Evolutionary conservation across 805 yeast genomes (phyloP), one percentile per base, ranked within the genome.

Genomic region (Starmera pachycereana): DNA sequence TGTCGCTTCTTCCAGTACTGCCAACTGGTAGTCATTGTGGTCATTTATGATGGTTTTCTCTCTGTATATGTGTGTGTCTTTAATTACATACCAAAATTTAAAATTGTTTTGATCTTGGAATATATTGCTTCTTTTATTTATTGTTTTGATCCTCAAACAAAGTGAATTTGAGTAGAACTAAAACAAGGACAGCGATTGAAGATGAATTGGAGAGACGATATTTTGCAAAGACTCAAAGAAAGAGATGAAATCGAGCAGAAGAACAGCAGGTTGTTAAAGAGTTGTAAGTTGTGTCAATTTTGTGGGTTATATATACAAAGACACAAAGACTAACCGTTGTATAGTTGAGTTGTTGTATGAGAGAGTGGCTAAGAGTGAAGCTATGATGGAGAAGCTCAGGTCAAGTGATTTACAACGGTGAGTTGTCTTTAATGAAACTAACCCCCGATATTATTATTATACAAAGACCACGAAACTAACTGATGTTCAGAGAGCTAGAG

Each of bases 1-100:
- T 49, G 51, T 13, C 42, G 38, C 35, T 40, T 42, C 42, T 51
- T 51, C 56, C 56, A 51, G 31, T 43, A 43, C 9, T 40, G 33
- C 56, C 56, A 51, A 38, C 50, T 39, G 19, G 35, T 8, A 32
- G 12, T 13, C 14, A 6, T 32, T 13, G 22, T 13, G 35, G 14
- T 32, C 37, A 28, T 35, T 35, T 9, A 3, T 9, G 32, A 18
- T 29, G 29, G 37, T 5, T 10, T 33, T 18, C n/a, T n/a, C n/a
- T n/a, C n/a, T n/a, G n/a, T 18, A 12, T 33, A 19, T 22, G 9
- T 18, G 27, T 18, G 35, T 9, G 27, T 7, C 22, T 7, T 32
- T 16, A 12, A 16, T 32, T 19, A 4, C 19, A 12, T 29, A 8
- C 6, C 10, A 5, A 32, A 32, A 14, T 14, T 19, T 19, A 7